A percentile compares a stretch with the other conserved stretches of the same genome.
These are phyloP conservation scores for Fusarium nematophilum DNA, from an alignment of 2,329 filamentous ascomycete species.

Conservation along the genomic window DNA sequence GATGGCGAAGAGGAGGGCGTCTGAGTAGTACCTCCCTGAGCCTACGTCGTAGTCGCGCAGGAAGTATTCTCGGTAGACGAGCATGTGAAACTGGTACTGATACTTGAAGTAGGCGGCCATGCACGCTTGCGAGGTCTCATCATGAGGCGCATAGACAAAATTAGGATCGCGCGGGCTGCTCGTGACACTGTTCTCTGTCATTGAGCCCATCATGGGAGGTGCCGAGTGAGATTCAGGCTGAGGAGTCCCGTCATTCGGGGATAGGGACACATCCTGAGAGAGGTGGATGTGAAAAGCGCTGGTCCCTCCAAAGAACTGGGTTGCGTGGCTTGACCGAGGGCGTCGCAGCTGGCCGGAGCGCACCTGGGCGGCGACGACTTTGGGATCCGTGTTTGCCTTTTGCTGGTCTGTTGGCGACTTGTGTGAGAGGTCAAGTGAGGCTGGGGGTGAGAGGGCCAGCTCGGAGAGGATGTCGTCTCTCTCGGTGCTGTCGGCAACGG, in stretches of 20 bases:
- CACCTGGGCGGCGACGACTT: constrained; percentile 47
- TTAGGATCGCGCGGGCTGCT: constrained; percentile 35
- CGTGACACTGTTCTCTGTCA: constrained; percentile 22
- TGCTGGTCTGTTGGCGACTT: constrained; percentile 30
- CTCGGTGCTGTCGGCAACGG: constrained; percentile 51
- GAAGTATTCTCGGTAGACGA: constrained; percentile 63
- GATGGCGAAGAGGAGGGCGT: constrained; percentile 60
- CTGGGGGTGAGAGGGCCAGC: constrained; percentile 45
- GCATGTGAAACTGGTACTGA: constrained; percentile 62
- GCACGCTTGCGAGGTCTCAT: constrained; percentile 56
- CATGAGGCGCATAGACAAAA: constrained; percentile 56
- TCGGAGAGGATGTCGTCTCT: constrained; percentile 56
- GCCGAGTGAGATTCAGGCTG: constrained; percentile 26
- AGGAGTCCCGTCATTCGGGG: constrained; percentile 21
- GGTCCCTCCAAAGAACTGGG: constrained; percentile 62
- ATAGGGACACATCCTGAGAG: constrained; percentile 43
- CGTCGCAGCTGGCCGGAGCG: constrained; percentile 52
- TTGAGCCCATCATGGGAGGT: constrained; percentile 14
- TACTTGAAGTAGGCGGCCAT: constrained; percentile 62
- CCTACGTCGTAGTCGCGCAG: constrained; percentile 61
- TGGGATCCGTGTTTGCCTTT: constrained; percentile 44
- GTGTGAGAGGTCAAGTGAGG: constrained; percentile 27
- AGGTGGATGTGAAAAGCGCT: constrained; percentile 57
- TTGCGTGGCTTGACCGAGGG: constrained; percentile 53
- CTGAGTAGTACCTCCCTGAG: constrained; percentile 60